phyloP scores from a whole-genome alignment of 2,329 filamentous ascomycete species.

The Emergomyces orientalis region DNA sequence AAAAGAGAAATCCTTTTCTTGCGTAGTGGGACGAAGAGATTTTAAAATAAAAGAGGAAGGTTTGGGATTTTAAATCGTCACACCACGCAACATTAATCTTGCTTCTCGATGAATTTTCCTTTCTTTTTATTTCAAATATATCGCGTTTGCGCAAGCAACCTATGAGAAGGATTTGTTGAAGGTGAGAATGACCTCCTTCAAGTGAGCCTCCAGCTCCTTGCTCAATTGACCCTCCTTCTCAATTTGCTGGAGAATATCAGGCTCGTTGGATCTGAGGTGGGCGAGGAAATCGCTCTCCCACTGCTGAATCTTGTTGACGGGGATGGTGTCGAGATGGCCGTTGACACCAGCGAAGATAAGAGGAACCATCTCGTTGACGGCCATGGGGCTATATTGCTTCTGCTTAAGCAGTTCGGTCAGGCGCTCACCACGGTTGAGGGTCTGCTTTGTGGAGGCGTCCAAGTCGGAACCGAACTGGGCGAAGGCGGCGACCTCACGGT shows the following conservation, averaged over 20 bases:
- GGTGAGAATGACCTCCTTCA: slow-evolving; percentile 60
- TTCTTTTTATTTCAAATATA: slow-evolving; percentile 6
- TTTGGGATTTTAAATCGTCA: not conserved
- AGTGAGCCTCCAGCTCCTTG: slow-evolving; percentile 66
- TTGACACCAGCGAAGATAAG: slow-evolving; percentile 99
- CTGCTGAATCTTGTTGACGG: slow-evolving; percentile 79
- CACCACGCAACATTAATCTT: not conserved
- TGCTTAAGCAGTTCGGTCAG: slow-evolving; percentile 98
- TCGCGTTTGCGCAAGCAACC: not conserved
- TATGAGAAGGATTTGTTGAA: slow-evolving; percentile 90
- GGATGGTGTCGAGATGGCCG: slow-evolving; percentile 80
- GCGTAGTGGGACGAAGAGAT: not conserved
- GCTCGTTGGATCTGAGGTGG: slow-evolving; percentile 85
- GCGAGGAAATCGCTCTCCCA: slow-evolving; percentile 94
- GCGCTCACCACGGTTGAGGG: slow-evolving; percentile 94
- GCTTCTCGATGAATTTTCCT: not conserved
- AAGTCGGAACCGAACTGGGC: slow-evolving; percentile 99
- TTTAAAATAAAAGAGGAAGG: not conserved
- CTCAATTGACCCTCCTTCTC: slow-evolving; percentile 92
- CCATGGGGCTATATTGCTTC: slow-evolving; percentile 99
- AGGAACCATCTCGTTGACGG: slow-evolving; percentile 99
- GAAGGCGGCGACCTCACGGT: slow-evolving; percentile 99
- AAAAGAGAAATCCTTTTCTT: not conserved
- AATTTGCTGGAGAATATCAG: slow-evolving; percentile 72
- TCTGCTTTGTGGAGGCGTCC: slow-evolving; percentile 98